Evolutionary conservation across 345 rosid genomes (phyloP), one percentile per base, ranked within the genome.

Genomic region (Salix exigua): DNA sequence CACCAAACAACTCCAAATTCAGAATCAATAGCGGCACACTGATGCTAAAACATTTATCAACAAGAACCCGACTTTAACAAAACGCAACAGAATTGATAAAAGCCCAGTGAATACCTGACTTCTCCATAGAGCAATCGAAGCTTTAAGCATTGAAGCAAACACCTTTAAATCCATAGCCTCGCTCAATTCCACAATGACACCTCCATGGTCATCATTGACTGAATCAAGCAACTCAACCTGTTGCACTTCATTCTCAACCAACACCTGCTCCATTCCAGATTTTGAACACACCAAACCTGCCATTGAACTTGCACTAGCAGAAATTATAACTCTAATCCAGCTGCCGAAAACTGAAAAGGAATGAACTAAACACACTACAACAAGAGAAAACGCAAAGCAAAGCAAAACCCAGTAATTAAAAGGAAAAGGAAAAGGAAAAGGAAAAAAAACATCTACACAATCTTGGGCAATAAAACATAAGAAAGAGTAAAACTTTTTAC

Each of bases 141-240:
- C 82, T 76, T 81, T 82, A 40, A 95, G 96, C 82, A 83, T 65
- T 0, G 87, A 69, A 11, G 88, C 81, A 88, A 95, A 93, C 74
- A 78, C 68, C 53, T 67, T 73, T 31, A 89, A 78, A 62, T 90
- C 89, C 88, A 91, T 85, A 44, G 88, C 88, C 48, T 86, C 87
- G 16, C 64, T 87, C 80, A 95, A 72, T 66, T 90, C 93, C 23
- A 89, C 84, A 40, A 88, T 75, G 14, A 93, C 94, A 33, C 99
- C 99, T 58, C 90, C 97, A 81, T 90, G 88, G 21, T 83, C 88
- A 84, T 95, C 98, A 66, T 90, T 73, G 35, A 82, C 53, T 19
- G 82, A 86, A 69, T 82, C 33, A 26, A 91, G 88, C 55, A 87
- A 48, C 72, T 38, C 33, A 51, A 61, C 35, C 51, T 72, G 51